These are phyloP conservation scores for Coniochaeta sp. DNA, from an alignment of 2,329 filamentous ascomycete genomes.

Conservation along the genomic window DNA sequence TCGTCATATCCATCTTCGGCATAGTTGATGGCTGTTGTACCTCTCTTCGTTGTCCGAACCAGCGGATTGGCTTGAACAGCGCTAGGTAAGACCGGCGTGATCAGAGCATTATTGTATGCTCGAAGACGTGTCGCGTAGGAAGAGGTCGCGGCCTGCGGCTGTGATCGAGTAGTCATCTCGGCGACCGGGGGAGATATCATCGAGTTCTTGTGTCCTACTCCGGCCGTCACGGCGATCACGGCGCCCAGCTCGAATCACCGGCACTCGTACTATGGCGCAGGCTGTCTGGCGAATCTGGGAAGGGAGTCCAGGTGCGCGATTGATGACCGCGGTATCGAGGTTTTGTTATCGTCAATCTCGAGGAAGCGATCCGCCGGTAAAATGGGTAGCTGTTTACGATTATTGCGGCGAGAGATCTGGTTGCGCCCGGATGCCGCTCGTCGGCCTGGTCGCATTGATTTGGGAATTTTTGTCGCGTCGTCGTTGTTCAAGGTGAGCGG, in stretches of 20 bases:
- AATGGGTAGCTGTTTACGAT: not conserved
- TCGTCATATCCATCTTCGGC: slow-evolving; percentile 94
- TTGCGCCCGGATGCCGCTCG: not conserved
- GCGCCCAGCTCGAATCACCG: not conserved
- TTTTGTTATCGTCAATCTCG: not conserved
- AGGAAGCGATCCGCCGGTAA: not conserved
- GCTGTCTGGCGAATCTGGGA: not conserved
- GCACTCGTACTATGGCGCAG: not conserved
- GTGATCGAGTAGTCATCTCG: slow-evolving; percentile 40
- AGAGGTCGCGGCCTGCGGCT: slow-evolving; percentile 81
- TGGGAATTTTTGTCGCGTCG: not conserved
- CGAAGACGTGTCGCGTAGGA: slow-evolving; percentile 88
- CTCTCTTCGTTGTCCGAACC: slow-evolving; percentile 89
- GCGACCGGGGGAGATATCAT: not conserved
- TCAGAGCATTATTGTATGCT: slow-evolving; percentile 83
- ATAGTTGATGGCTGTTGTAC: slow-evolving; percentile 95
- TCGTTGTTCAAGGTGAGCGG: not conserved
- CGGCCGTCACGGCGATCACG: not conserved
- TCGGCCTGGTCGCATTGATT: not conserved
- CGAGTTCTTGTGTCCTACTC: not conserved
- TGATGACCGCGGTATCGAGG: not conserved
- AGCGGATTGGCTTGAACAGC: slow-evolving; percentile 57
- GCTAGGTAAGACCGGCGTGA: slow-evolving; percentile 75
- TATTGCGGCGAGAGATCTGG: not conserved
- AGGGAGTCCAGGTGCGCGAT: not conserved